phyloP scores from a whole-genome alignment of 257 asterid species.

The Rhazya stricta region DNA sequence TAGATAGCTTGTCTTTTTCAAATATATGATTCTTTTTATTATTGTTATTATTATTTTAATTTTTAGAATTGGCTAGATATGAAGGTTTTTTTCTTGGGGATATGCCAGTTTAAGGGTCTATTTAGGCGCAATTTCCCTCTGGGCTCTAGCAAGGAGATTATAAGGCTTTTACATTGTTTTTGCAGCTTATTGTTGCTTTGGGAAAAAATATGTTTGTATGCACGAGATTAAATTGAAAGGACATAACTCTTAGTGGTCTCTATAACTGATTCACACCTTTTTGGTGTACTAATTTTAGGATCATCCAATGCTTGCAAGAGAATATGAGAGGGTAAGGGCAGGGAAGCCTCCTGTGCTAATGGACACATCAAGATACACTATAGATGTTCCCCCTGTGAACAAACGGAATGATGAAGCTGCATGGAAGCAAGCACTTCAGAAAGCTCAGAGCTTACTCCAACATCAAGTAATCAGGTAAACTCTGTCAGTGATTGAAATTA shows the following conservation, averaged over 20 bases:
- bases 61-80: no score
- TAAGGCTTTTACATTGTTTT: neutral
- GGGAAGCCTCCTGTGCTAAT: constrained; percentile 89
- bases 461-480: constrained; percentile 90
- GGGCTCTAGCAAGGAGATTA: neutral
- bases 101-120: neutral
- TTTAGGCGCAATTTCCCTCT: neutral
- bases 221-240: neutral
- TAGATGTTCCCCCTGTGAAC: constrained; percentile 70
- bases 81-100: neutral
- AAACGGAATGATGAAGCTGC: constrained; percentile 89
- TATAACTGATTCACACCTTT: neutral
- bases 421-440: constrained; percentile 80
- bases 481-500: neutral
- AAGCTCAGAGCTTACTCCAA: constrained; percentile 86
- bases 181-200: neutral
- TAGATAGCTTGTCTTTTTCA: neutral
- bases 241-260: neutral
- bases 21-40: no score
- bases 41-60: no score
- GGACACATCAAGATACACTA: constrained; percentile 85
- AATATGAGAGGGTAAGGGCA: constrained; percentile 89
- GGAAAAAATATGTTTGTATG: neutral
- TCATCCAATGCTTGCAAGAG: constrained; percentile 96
- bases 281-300: constrained; percentile 36